Conservation (phyloP, 176 grass and related monocot species). For the Lolium perenne region DNA sequence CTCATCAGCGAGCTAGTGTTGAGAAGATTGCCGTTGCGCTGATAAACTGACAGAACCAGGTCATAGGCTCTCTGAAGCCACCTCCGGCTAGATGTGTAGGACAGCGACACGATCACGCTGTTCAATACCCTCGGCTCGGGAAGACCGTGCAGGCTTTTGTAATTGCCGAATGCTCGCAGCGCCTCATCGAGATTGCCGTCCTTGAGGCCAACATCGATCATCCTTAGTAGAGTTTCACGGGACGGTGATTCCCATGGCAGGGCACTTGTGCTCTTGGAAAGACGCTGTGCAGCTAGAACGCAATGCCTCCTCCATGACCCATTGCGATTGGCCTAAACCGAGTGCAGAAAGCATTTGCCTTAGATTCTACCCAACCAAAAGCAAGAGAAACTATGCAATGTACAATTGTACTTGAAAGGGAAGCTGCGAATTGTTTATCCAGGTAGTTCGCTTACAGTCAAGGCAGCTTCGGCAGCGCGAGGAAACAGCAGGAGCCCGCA, state of each 20-base stretch:
- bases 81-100: conserved; percentile 55
- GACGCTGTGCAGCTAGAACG: conserved; percentile 18
- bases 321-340: conserved; percentile 49
- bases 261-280: conserved; percentile 41
- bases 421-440: neutral
- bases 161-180: conserved; percentile 65
- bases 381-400: neutral
- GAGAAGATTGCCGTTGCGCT: conserved; percentile 56
- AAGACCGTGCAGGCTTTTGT: conserved; percentile 70
- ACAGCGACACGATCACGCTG: conserved; percentile 54
- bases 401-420: neutral
- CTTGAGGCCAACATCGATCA: conserved; percentile 55
- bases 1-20: conserved; percentile 51
- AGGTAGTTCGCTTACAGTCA: conserved; percentile 41
- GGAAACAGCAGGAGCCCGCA: neutral
- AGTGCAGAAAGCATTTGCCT: conserved; percentile 32
- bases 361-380: conserved; percentile 9
- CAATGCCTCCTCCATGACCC: conserved; percentile 27
- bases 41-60: conserved; percentile 56
- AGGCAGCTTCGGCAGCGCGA: neutral
- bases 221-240: conserved; percentile 63
- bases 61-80: conserved; percentile 88
- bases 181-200: conserved; percentile 64
- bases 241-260: conserved; percentile 63
- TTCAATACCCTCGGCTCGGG: conserved; percentile 62